Base-by-base conservation (phyloP, 1,284 basidiomycete species). In the Cutaneotrichosporon sp. region DNA sequence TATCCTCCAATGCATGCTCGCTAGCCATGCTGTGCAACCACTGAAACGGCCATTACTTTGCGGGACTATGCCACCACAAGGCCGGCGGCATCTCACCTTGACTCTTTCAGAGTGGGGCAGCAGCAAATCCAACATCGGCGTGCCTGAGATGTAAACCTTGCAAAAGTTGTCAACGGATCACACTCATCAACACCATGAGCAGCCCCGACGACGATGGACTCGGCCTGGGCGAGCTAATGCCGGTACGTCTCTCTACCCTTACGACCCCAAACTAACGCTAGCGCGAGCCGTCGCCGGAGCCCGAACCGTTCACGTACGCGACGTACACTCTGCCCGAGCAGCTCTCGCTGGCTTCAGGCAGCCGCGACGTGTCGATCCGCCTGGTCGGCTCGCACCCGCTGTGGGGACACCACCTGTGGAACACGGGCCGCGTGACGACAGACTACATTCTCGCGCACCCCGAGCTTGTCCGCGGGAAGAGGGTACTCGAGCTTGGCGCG, bases 361-460 rank as follows among this genome's bases (percentile, higher is more conserved):
- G 67, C 52, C 51, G 56, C 0, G 70, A 80, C 23, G 76, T 93
- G 10, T 72, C 77, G 4, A 84, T 94, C 44, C 78, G 83, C 51
- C 80, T 96, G 8, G 89, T 96, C 0, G 91, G 92, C 4, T 82
- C 80, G 3, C 90, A 96, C 69, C 88, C 91, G 2, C 77, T 96
- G 5, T 97, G 92, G 92, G 91, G 85, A 1, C 89, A 96, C 72
- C 80, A 92, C 65, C 73, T 94, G 85, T 92, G 90, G 88, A 92
- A 93, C 65, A 88, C 90, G 1, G 84, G 88, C 1, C 78, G 84
- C 14, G 80, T 84, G 0, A 80, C 90, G 48, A 86, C 89, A 2
- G 80, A 82, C 0, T 90, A 84, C 69, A 77, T 93, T 2, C 85
- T 90, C 14, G 43, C 52, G 4, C 63, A 68, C 50, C 59, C 61